Percentiles rank a stretch among this genome's conserved stretches.
Conservation (phyloP, 768 basidiomycete species). For the Lentinula boryana region DNA sequence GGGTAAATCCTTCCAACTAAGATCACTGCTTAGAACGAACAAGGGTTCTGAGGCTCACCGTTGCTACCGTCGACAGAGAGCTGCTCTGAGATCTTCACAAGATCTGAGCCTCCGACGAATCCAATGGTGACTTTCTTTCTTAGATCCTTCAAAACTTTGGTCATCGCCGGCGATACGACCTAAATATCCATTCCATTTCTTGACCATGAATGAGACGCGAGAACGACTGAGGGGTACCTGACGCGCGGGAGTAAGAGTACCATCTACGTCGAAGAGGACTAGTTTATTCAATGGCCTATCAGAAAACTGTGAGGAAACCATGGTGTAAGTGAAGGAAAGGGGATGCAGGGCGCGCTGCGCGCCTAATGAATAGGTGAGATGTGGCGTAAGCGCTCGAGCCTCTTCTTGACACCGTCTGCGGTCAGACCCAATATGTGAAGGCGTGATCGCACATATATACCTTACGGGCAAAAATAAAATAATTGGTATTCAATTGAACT, state of each 20-base stretch:
- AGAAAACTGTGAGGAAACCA: slow-evolving; percentile 54
- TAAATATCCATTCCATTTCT: slow-evolving; percentile 19
- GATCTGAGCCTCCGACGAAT: slow-evolving; percentile 91
- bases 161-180: slow-evolving; percentile 62
- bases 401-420: no score
- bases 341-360: no score
- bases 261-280: slow-evolving; percentile 81
- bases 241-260: slow-evolving; percentile 64
- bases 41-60: slow-evolving; percentile 32
- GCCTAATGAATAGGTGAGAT: no score
- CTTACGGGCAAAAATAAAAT: no score
- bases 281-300: slow-evolving; percentile 62
- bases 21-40: not conserved
- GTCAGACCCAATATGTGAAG: no score
- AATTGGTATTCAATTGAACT: no score
- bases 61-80: slow-evolving; percentile 50
- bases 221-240: slow-evolving; percentile 35
- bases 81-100: slow-evolving; percentile 86
- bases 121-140: slow-evolving; percentile 75
- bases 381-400: no score
- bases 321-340: slow-evolving; percentile 19
- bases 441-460: no score
- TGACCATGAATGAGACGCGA: not conserved
- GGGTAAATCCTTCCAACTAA: not conserved
- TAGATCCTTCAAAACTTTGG: slow-evolving; percentile 58